Conservation (phyloP, 768 basidiomycete genomes). For the Hericium rajendrae region DNA sequence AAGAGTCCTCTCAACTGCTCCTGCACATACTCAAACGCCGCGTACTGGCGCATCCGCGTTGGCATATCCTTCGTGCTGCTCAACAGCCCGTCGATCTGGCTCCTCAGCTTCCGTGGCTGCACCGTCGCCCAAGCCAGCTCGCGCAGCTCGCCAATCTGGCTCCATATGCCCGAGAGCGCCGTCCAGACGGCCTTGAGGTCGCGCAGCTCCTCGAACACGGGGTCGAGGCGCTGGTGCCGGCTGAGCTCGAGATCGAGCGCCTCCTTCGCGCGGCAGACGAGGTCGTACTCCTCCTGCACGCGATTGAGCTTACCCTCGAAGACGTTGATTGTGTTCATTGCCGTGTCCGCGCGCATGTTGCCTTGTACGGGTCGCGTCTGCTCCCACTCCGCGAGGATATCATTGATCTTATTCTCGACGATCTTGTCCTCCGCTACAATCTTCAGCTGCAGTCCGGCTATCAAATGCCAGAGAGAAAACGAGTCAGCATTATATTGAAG, state of each 20-base stretch:
- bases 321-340: constrained; percentile 91
- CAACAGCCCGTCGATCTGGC: constrained; percentile 86
- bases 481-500: too few species aligned
- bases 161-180: constrained; percentile 95
- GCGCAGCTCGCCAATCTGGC: constrained; percentile 78
- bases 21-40: constrained; percentile 97
- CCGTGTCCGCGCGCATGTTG: constrained; percentile 89
- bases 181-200: constrained; percentile 99
- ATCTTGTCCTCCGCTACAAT: constrained; percentile 99
- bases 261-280: constrained; percentile 93
- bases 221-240: constrained; percentile 84
- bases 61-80: constrained; percentile 98
- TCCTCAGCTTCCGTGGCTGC: constrained; percentile 89
- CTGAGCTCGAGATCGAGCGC: constrained; percentile 89
- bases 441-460: constrained; percentile 96
- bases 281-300: constrained; percentile 90
- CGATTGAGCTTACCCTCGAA: constrained; percentile 88
- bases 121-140: constrained; percentile 89
- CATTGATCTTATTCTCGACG: constrained; percentile 90
- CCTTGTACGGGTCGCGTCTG: constrained; percentile 94
- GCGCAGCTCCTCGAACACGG: constrained; percentile 88
- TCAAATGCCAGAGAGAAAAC: too few species aligned
- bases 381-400: constrained; percentile 90
- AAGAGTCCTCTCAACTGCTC: constrained; percentile 78
- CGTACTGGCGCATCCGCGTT: constrained; percentile 96